These are phyloP conservation scores for Cryptococcus floricola DNA, from an alignment of 1,284 basidiomycete genomes.

Conservation along the genomic window DNA sequence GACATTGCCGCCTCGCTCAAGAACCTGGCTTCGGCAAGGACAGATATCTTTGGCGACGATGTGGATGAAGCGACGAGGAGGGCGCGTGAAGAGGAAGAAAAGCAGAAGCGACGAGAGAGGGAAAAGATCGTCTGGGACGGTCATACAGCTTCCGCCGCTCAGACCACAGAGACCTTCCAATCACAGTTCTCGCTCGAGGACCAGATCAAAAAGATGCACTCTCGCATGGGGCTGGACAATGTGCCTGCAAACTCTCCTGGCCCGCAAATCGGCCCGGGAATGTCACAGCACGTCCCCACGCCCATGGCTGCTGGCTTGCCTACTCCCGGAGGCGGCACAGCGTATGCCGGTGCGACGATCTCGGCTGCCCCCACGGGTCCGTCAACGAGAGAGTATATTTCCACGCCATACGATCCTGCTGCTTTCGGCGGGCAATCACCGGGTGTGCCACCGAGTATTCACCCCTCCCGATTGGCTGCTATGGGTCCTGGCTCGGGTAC, in stretches of 20 bases:
- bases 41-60: conserved; percentile 88
- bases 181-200: conserved; percentile 88
- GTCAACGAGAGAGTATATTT: conserved; percentile 26
- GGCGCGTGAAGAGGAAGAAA: conserved; percentile 77
- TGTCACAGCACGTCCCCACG: conserved; percentile 24
- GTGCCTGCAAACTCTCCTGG: conserved; percentile 12
- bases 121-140: conserved; percentile 96
- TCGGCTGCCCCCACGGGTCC: conserved; percentile 47
- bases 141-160: conserved; percentile 82
- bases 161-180: conserved; percentile 83
- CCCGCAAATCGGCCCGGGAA: conserved; percentile 28
- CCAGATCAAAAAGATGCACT: conserved; percentile 89
- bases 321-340: conserved; percentile 46
- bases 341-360: conserved; percentile 43
- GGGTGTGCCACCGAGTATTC: conserved; percentile 20
- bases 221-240: conserved; percentile 55
- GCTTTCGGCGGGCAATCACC: conserved; percentile 4
- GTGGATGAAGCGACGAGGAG: conserved; percentile 77
- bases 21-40: conserved; percentile 82
- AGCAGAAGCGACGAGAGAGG: conserved; percentile 69
- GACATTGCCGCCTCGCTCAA: conserved; percentile 88
- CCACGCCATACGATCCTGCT: conserved; percentile 53
- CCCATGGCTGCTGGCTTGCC: conserved; percentile 32
- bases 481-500: conserved; percentile 10
- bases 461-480: conserved; percentile 25